Conservation (phyloP, 371 early-diverging fungal genomes). For the Mortierella sp. region DNA sequence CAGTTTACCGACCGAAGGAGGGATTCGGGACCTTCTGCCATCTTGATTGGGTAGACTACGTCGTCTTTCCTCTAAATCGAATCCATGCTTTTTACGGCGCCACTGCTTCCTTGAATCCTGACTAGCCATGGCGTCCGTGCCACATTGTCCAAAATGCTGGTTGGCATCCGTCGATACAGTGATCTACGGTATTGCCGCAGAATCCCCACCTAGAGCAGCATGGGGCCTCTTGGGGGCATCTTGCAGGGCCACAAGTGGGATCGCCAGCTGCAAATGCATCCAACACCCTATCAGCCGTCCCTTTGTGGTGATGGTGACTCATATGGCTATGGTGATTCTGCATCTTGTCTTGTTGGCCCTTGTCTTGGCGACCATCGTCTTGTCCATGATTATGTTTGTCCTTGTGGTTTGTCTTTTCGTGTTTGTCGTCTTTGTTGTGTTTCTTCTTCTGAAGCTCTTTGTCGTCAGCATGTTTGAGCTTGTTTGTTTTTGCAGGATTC, state of each 20-base stretch:
- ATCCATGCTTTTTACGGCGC: conserved; percentile 6
- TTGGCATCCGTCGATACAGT: conserved; percentile 35
- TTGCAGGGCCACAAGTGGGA: conserved; percentile 8
- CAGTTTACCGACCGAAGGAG: conserved; percentile 12
- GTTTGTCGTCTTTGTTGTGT: not conserved
- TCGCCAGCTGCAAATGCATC: not conserved
- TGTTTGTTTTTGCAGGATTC: not conserved
- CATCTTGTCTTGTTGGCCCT: conserved; percentile 5
- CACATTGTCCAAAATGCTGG: conserved; percentile 23
- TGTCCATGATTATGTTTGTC: not conserved
- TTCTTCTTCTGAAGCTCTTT: not conserved
- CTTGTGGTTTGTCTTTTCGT: not conserved
- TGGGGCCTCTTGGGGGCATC: conserved; percentile 23
- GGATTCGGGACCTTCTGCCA: conserved; percentile 23
- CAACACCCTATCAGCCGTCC: not conserved
- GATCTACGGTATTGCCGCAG: conserved; percentile 21
- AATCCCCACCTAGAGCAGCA: conserved; percentile 45
- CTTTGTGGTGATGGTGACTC: not conserved
- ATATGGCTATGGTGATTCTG: not conserved
- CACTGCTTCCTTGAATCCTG: not conserved
- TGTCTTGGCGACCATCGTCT: not conserved
- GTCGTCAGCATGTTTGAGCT: not conserved
- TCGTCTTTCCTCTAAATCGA: conserved; percentile 18
- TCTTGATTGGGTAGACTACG: conserved; percentile 2
- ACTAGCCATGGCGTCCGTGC: not conserved